Conservation (phyloP, 139 green algal genomes). For the Penium margaritaceum region DNA sequence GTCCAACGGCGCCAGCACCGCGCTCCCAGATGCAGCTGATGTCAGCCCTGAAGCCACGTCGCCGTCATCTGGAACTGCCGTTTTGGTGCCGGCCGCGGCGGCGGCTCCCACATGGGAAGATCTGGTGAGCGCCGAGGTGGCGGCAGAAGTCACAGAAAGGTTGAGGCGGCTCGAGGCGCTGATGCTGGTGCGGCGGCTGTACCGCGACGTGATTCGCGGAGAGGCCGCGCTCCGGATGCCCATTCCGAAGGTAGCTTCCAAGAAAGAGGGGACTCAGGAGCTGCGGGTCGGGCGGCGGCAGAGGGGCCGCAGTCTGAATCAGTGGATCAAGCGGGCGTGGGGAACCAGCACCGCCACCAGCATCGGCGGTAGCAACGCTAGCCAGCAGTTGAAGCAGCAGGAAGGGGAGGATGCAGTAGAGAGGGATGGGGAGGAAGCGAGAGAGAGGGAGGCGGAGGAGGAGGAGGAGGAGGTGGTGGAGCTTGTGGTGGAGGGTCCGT, state of each 20-base stretch:
- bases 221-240: slow-evolving; percentile 24
- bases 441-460: neutral
- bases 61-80: too few relatives aligned
- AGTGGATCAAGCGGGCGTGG: neutral
- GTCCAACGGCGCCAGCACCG: too few relatives aligned
- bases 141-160: slow-evolving; percentile 4
- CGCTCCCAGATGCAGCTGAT: too few relatives aligned
- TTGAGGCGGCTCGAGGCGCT: slow-evolving; percentile 29
- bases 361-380: too few relatives aligned
- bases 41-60: too few relatives aligned
- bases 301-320: neutral
- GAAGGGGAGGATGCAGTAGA: too few relatives aligned
- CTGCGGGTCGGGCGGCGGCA: neutral
- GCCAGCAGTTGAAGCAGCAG: too few relatives aligned
- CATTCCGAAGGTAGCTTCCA: slow-evolving; percentile 11
- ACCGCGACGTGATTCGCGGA: slow-evolving; percentile 23
- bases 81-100: too few relatives aligned
- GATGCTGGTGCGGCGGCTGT: slow-evolving; percentile 28
- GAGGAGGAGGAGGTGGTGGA: slow-evolving; percentile 1
- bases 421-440: neutral
- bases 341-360: too few relatives aligned
- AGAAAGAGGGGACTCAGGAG: slow-evolving; percentile 14
- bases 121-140: slow-evolving; percentile 15
- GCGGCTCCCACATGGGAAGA: too few relatives aligned
- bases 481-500: slow-evolving; percentile 8